Base-by-base conservation (phyloP, 2,329 filamentous ascomycete species). In the Rutstroemia sp. region DNA sequence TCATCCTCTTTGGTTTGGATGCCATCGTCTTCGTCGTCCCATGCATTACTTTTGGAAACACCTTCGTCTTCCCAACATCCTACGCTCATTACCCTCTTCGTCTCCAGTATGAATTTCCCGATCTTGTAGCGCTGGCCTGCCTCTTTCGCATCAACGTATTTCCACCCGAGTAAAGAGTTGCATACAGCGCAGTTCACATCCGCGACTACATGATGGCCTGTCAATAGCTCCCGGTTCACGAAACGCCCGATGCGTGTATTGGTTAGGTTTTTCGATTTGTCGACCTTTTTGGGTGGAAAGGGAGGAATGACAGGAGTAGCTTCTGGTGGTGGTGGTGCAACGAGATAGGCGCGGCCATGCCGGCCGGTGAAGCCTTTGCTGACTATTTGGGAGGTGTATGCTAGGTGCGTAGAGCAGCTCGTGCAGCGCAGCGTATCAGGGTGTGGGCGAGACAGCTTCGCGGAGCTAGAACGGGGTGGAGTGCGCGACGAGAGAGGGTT, bases 31-130 rank as follows among this genome's bases (percentile, higher is more conserved):
- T 56, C 54, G 19, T 45, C 54, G 39, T 54, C 58, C 39, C 16
- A 19, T 17, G 1, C 42, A 25, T 25, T 39, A 34, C n/a, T 25
- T 8, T 14, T 38, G 5, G 17, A 59, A 54, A 59, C 60, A 59
- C 36, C 44, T 4, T 8, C 67, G 56, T 79, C 77, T 63, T 80
- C 82, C 82, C 82, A 86, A 54, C 69, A 72, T 36, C 75, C 74
- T 47, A 75, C 73, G 12, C 75, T 72, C 23, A 79, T 73, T 16
- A 84, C 78, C 53, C 80, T 73, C 67, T 79, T 77, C 40, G 78
- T 81, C 72, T 87, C 84, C 40, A 87, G 68, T 30, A 87, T 86
- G 66, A 81, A 87, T 68, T 86, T 87, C 62, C 83, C 83, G 50
- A 86, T 75, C 70, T 87, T 87, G 73, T 87, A 87, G 66, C 76